Percentiles rank a stretch among this genome's conserved stretches.
Evolutionary conservation across 805 yeast species (phyloP).

Genomic region (Pichia nakasei): DNA sequence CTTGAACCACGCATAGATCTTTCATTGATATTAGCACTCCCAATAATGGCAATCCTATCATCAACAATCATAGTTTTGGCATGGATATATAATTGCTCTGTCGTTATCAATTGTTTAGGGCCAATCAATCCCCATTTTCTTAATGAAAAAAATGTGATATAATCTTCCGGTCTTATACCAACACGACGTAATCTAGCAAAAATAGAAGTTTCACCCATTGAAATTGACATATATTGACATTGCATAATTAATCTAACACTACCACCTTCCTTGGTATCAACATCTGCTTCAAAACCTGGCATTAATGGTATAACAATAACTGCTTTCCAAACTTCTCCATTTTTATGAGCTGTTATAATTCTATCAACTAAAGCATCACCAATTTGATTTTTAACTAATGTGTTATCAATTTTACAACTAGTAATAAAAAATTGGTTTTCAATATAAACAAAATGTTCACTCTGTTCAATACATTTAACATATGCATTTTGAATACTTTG

Average conservation of each 20-base stretch:
- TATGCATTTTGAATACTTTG: conserved; percentile 91
- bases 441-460: conserved; percentile 87
- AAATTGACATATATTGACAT: conserved; percentile 89
- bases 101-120: conserved; percentile 57
- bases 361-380: conserved; percentile 98
- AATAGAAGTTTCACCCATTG: conserved; percentile 81
- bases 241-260: conserved; percentile 95
- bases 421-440: conserved; percentile 95
- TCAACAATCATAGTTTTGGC: conserved; percentile 89
- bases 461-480: conserved; percentile 78
- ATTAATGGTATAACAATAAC: conserved; percentile 85
- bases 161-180: conserved; percentile 84
- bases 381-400: conserved; percentile 73
- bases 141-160: conserved; percentile 83
- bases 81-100: conserved; percentile 90
- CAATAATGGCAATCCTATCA: conserved; percentile 88
- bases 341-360: conserved; percentile 77
- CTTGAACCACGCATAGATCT: conserved; percentile 90
- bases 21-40: conserved; percentile 95
- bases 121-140: conserved; percentile 96
- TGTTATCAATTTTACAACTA: conserved; percentile 79
- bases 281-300: conserved; percentile 96
- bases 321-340: conserved; percentile 78
- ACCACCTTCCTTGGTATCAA: conserved; percentile 88
- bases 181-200: conserved; percentile 70